Evolutionary conservation across 2,329 filamentous ascomycete genomes (phyloP), one percentile per base, ranked within the genome.

Genomic region (Verticillium nubilum): DNA sequence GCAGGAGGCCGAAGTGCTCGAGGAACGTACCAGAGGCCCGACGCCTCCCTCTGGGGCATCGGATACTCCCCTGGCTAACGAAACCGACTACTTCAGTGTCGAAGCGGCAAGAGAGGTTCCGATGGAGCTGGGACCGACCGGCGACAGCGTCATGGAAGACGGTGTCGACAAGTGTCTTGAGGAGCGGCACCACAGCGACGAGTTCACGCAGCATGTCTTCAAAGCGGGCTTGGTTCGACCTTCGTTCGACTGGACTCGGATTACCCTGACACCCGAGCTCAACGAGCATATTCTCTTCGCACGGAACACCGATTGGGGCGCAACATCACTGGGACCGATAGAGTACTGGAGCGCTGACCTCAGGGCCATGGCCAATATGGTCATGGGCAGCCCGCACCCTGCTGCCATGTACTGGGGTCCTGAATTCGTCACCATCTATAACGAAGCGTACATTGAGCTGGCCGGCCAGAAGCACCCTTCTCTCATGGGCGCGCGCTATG

Each of bases 181-280:
- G 17, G 57, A 53, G 35, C 56, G 70, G 55, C 62, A 69, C 28
- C 75, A 77, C 57, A 74, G 74, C 4, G 76, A 78, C 52, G 75
- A 76, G 25, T 78, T 78, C 33, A 76, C 75, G 15, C 76, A 77
- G 42, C 67, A 76, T 53, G 74, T 77, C 2, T 68, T 76, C n/a
- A 69, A 70, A 60, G 69, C 70, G 4, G 69, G 72, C 23, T 68
- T 72, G 17, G 61, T 70, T 26, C 70, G 67, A 65, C 77, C 82
- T 13, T 89, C 86, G 31, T 94, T 93, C 68, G 91, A 96, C 72
- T 95, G 91, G 91, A 95, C 91, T 4, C 82, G 86, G 58, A 79
- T 94, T 55, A 84, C 88, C 1, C 57, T 88, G 13, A 83, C 83
- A 4, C 76, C 86, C 15, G 81, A 80, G 27, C 78, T 93, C 47